Base-by-base conservation (phyloP, 2,329 filamentous ascomycete genomes). In the Erysiphe neolycopersici region DNA sequence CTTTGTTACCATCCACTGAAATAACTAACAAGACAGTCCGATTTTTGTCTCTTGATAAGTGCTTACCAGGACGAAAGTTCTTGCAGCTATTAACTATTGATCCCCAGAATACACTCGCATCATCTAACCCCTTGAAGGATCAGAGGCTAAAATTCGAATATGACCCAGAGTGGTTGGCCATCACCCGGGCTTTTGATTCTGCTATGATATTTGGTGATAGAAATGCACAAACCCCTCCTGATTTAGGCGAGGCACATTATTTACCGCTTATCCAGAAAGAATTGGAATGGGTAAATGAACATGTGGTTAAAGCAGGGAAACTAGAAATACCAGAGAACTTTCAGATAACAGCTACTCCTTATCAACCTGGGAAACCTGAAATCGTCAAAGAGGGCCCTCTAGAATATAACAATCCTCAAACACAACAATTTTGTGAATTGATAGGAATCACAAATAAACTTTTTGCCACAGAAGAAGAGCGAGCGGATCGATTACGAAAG, bases 131-230 rank as follows among this genome's bases (percentile, higher is more conserved):
- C 6, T 26, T 11, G 5, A 12, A 26, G 11, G 6, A 41, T 8
- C 30, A 44, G 10, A 52, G 50, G 38, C 49, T 46, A 13, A 53
- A 49, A 41, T 55, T 57, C 37, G 51, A 56, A 42, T 95, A 98
- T 56, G 89, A 98, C 58, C 73, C 76, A 11, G 89, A 98, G 61
- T 98, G 87, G 87, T 73, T 98, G 8, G 79, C 89, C 37, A 94
- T 98, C 49, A 85, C 77, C 12, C 79, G 87, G 37, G 77, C 75
- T 8, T 91, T 95, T 54, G 72, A 79, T 36, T 52, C 64, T 3
- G 66, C 72, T 36, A 64, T 89, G 1, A 59, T 62, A 1, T 62
- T 87, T 33, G 79, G 81, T 46, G 65, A 77, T 48, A 64, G 64
- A 5, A 56, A 61, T 8, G 66, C 68, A 1, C 58, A 60, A 35